These are phyloP conservation scores for Eimeria brunetti DNA, from an alignment of 169 alveolate genomes.

Conservation along the genomic window DNA sequence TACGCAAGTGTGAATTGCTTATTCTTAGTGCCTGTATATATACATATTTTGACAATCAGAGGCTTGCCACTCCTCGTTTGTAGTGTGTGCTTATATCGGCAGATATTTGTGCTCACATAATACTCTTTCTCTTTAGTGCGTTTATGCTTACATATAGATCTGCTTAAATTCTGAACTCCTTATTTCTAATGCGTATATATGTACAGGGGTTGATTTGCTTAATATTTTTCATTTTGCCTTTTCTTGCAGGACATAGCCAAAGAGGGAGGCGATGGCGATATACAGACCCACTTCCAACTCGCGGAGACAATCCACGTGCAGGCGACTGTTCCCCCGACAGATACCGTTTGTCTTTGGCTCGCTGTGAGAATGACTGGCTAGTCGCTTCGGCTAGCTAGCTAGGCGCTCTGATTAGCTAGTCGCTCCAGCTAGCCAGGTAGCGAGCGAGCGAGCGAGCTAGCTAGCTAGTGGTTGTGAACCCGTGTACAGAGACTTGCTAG, in stretches of 20 bases:
- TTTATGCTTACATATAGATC: too few relatives aligned
- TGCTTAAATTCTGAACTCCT: too few relatives aligned
- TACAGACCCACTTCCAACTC: constrained; percentile 81
- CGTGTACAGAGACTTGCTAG: background rate
- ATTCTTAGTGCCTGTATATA: too few relatives aligned
- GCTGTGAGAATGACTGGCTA: constrained; percentile 85
- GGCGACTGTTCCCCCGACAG: constrained; percentile 89
- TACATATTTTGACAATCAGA: too few relatives aligned
- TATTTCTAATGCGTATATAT: background rate
- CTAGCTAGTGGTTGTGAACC: background rate
- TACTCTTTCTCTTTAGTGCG: too few relatives aligned
- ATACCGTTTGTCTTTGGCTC: constrained; percentile 90
- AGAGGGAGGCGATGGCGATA: constrained; percentile 54
- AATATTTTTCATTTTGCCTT: background rate
- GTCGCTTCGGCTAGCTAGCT: background rate
- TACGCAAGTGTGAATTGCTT: too few relatives aligned
- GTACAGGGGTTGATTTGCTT: background rate
- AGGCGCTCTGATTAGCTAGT: background rate
- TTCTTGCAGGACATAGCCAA: constrained; percentile 22
- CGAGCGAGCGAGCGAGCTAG: background rate
- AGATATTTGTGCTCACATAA: too few relatives aligned
- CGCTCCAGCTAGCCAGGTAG: background rate
- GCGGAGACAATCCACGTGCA: constrained; percentile 91
- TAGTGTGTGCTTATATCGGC: background rate
- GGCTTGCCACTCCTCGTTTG: background rate